phyloP scores from a whole-genome alignment of 1,139 yeast genomes.

The Debaryomyces psychrophilus region DNA sequence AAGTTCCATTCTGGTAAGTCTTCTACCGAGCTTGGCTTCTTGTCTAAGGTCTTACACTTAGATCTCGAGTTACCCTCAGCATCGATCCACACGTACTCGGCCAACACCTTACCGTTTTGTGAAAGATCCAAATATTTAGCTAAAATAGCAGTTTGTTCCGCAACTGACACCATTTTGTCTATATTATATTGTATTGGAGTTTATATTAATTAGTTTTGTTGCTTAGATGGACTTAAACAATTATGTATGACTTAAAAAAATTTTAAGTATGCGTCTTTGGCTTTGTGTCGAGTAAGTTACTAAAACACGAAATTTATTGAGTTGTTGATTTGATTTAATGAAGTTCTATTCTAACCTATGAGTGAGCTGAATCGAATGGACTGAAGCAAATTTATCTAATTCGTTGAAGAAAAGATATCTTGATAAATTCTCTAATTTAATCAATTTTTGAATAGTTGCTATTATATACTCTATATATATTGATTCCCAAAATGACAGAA shows the following conservation, averaged over 20 bases:
- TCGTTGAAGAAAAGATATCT: background rate
- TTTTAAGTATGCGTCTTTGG: slow-evolving; percentile 1
- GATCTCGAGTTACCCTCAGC: slow-evolving; percentile 92
- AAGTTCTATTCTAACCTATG: slow-evolving; percentile 1
- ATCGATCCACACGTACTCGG: slow-evolving; percentile 98
- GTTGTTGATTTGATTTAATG: background rate
- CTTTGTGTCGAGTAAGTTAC: slow-evolving; percentile 2
- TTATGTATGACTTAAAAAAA: background rate
- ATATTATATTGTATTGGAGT: slow-evolving; percentile 5
- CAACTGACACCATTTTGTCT: slow-evolving; percentile 42
- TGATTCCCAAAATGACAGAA: slow-evolving; percentile 5
- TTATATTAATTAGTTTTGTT: background rate
- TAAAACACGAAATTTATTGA: slow-evolving; percentile 2
- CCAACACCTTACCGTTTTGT: slow-evolving; percentile 85
- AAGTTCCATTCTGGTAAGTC: slow-evolving; percentile 99
- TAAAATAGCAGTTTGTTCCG: slow-evolving; percentile 75
- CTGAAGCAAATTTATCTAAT: slow-evolving; percentile 4
- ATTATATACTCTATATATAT: background rate
- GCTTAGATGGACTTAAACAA: background rate
- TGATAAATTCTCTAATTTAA: slow-evolving; percentile 1
- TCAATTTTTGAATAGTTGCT: slow-evolving; percentile 5
- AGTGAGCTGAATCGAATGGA: background rate
- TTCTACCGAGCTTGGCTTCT: slow-evolving; percentile 70
- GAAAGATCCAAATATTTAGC: slow-evolving; percentile 81
- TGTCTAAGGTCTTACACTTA: slow-evolving; percentile 82